Conservation (phyloP, 208 protist genomes). For the Leishmania arabica region DNA sequence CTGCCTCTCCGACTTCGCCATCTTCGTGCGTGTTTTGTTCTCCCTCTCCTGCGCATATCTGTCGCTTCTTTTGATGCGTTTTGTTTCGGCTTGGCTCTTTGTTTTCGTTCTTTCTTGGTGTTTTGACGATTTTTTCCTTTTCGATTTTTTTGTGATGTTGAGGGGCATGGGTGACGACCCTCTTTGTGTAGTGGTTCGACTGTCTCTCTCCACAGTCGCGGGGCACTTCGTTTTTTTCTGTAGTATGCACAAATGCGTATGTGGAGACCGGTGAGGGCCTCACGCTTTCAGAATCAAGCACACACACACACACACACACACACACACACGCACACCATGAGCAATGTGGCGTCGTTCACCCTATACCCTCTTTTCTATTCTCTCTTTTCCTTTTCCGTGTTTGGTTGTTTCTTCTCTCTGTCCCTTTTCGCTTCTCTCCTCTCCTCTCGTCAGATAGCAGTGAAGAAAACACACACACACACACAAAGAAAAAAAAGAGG, state of each 20-base stretch:
- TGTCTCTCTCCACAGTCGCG: background rate
- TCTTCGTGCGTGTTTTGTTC: background rate
- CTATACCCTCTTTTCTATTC: conserved; percentile 3
- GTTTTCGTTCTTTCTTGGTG: background rate
- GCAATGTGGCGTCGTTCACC: background rate
- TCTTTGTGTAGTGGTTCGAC: background rate
- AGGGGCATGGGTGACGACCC: background rate
- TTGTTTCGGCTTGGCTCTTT: conserved; percentile 2
- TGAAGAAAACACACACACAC: background rate
- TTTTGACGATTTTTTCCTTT: background rate
- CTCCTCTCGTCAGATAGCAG: conserved; percentile 1
- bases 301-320: background rate
- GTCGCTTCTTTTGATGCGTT: background rate
- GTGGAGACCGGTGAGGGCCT: background rate
- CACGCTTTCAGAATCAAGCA: background rate
- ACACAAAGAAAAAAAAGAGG: background rate
- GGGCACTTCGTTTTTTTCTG: background rate
- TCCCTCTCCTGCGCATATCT: conserved; percentile 1
- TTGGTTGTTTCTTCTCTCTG: background rate
- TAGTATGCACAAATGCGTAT: background rate
- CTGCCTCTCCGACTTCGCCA: conserved; percentile 1
- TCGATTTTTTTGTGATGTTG: background rate
- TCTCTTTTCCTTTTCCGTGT: conserved; percentile 2
- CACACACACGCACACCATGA: background rate
- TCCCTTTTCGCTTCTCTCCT: background rate